Percentiles rank a stretch among this genome's conserved stretches.
phyloP scores from a whole-genome alignment of 257 asterid genomes.

The Solanum dulcamara region DNA sequence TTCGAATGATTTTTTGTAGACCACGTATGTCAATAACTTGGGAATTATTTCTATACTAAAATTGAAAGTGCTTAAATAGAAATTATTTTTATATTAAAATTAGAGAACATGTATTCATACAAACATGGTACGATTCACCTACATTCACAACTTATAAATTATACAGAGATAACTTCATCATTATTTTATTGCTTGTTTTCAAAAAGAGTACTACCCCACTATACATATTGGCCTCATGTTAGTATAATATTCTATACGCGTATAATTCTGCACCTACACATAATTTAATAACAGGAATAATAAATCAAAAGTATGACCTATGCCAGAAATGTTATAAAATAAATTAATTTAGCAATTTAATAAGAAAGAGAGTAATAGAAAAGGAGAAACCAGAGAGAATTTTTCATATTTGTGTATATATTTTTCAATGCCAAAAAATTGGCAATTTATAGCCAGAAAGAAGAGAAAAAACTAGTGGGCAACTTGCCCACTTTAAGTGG shows the following conservation, averaged over 20 bases:
- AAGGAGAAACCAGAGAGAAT: too few species aligned
- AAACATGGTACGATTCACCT: not conserved
- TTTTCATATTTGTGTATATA: too few species aligned
- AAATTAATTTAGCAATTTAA: too few species aligned
- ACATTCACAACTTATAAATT: not conserved
- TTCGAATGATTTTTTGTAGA: not conserved
- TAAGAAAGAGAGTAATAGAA: too few species aligned
- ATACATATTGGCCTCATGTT: constrained; percentile 1
- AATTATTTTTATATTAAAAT: too few species aligned
- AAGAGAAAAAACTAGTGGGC: too few species aligned
- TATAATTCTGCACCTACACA: constrained; percentile 4
- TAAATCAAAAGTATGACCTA: constrained; percentile 9
- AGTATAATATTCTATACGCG: not conserved
- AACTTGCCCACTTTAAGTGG: too few species aligned
- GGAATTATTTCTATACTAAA: not conserved
- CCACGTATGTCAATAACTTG: not conserved
- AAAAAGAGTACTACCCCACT: not conserved
- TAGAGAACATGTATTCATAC: not conserved
- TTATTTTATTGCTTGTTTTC: not conserved
- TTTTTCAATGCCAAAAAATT: too few species aligned
- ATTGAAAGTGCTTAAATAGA: too few species aligned
- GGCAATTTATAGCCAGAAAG: too few species aligned
- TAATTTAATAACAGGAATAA: not conserved
- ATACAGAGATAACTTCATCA: not conserved
- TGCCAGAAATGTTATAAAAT: too few species aligned